Base-by-base conservation (phyloP, 2,329 filamentous ascomycete genomes). In the Myriosclerotinia duriaeana region DNA sequence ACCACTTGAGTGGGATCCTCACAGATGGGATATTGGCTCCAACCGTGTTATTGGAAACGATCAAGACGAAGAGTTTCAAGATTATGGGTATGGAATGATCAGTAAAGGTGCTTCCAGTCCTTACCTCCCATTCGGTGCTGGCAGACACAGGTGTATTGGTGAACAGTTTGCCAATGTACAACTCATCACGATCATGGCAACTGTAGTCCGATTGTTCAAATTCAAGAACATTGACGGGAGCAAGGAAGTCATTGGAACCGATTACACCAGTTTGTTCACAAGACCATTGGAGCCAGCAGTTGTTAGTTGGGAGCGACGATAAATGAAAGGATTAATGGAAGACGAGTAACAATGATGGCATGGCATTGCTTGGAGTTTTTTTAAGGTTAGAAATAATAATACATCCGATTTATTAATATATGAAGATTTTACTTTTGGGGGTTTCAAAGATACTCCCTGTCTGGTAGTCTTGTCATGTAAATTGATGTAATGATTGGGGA, bases 111-210 rank as follows among this genome's bases (percentile, higher is more conserved):
- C 92, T 17, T 87, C 87, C 68, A 96, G 91, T 63, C 93, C 94
- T 0, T 98, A 97, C 78, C 86, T 98, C 58, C 94, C 94, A 2
- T 98, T 98, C 76, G 94, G 94, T 67, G 94, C 93, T 40, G 94
- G 94, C 53, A 85, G 94, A 72, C 94, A 98, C 80, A 85, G 94
- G 71, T 98, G 94, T 80, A 97, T 98, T 76, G 94, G 94, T 71
- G 94, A 98, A 83, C 92, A 97, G 76, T 98, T 97, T 78, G 94
- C 94, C 72, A 96, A 96, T 77, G 84, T 96, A 67, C 94, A 98
- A 80, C 83, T 98, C 69, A 89, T 93, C 77, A 93, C 92, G 54
- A 96, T 98, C 71, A 82, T 89, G 15, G 92, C 89, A 61, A 88
- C 87, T 67, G 80, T 93, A 71, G 90, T 96, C 52, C 85, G 92